Percentiles rank a stretch among this genome's conserved stretches.
Conservation (phyloP, 2,329 filamentous ascomycete genomes). For the Neonectria ditissima region DNA sequence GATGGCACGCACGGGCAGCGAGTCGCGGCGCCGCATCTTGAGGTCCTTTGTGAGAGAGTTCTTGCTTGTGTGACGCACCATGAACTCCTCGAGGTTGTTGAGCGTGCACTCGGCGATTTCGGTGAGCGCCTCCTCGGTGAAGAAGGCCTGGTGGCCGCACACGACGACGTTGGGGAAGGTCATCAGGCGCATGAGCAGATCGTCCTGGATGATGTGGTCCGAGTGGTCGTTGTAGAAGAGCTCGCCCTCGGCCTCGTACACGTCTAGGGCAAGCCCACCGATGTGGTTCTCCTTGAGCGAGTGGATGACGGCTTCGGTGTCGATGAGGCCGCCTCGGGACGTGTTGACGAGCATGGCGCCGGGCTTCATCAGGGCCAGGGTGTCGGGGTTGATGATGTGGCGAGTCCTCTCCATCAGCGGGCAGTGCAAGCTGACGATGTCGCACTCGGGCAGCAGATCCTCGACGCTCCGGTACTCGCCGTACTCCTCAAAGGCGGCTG, state of each 20-base stretch:
- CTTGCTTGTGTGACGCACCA: slow-evolving; percentile 45
- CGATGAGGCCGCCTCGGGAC: slow-evolving; percentile 73
- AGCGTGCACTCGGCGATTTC: slow-evolving; percentile 73
- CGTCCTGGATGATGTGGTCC: slow-evolving; percentile 73
- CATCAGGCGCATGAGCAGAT: slow-evolving; percentile 73
- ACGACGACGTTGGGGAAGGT: slow-evolving; percentile 77
- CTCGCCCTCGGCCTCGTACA: slow-evolving; percentile 74
- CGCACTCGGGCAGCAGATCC: slow-evolving; percentile 64
- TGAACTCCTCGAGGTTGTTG: slow-evolving; percentile 64
- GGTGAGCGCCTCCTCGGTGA: slow-evolving; percentile 72
- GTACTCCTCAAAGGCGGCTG: slow-evolving; percentile 59
- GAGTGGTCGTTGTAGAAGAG: slow-evolving; percentile 76
- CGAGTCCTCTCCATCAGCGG: slow-evolving; percentile 70
- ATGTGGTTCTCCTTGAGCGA: slow-evolving; percentile 71
- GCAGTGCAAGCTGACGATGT: slow-evolving; percentile 75
- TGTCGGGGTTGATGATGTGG: slow-evolving; percentile 68
- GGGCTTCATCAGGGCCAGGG: slow-evolving; percentile 67
- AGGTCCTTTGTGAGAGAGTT: slow-evolving; percentile 50
- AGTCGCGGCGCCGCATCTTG: slow-evolving; percentile 42
- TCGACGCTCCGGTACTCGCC: slow-evolving; percentile 68
- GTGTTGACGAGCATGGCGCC: slow-evolving; percentile 75
- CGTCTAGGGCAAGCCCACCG: slow-evolving; percentile 73
- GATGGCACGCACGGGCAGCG: slow-evolving; percentile 49
- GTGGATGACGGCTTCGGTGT: slow-evolving; percentile 69
- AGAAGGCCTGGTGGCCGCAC: slow-evolving; percentile 77